Base-by-base conservation (phyloP, 1,284 basidiomycete species). In the Phellopilus nigrolimitatus region DNA sequence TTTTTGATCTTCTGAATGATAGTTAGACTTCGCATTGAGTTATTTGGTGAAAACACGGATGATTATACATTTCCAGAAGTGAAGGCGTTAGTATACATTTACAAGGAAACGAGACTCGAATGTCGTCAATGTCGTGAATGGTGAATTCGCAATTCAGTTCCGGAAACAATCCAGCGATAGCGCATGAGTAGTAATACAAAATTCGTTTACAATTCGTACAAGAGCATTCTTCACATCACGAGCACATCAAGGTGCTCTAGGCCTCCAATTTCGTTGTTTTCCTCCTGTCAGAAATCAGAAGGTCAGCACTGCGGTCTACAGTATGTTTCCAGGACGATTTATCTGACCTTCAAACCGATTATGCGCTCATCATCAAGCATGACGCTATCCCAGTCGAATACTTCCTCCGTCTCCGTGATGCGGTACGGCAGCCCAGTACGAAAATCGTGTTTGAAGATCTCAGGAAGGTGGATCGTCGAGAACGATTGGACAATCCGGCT, bases 221-320 rank as follows among this genome's bases (percentile, higher is more conserved):
- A 66, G 64, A 66, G 52, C 66, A 64, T 49, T 56, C 51, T 7
- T 63, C 65, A 33, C 31, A 33, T 33, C 31, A 33, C 10, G 10
- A 33, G 31, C 6, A 33, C 31, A 9, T 33, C 31, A 33, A 33
- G 31, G n/a, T 33, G n/a, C n/a, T 12, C 10, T 33, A n/a, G 31
- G 10, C 10, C 31, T 9, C n/a, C 31, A n/a, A n/a, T n/a, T 33
- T 33, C 31, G n/a, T 37, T 15, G n/a, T 37, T 17, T n/a, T 37
- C 34, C 34, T 37, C n/a, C 2, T 15, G 33, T 37, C 3, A 30
- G 12, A 33, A 33, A 33, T 9, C 3, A 33, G 31, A 3, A n/a
- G n/a, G 10, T 6, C 31, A 33, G 2, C 3, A 33, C 31, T n/a
- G n/a, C n/a, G n/a, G n/a, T 33, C 6, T 33, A 12, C 31, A n/a